Evolutionary conservation across 75 land plant species (phyloP).

Genomic region (Picea sitchensis): DNA sequence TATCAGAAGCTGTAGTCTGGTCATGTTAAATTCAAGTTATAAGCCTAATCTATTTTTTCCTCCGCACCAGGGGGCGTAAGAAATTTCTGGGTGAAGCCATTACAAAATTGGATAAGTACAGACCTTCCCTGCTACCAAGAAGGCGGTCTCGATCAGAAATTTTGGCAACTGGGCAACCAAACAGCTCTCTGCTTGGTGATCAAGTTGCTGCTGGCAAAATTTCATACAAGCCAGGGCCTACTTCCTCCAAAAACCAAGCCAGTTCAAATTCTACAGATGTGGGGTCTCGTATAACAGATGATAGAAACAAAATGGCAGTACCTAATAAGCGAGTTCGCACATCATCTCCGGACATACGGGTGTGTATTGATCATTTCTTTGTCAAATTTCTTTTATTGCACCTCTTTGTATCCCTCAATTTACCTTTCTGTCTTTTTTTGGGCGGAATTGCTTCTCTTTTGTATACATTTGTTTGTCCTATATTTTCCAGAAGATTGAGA

Average conservation of each 20-base stretch:
- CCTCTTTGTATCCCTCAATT: neutral
- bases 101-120: constrained; percentile 45
- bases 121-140: constrained; percentile 21
- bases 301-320: constrained; percentile 47
- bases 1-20: neutral
- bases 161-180: constrained; percentile 33
- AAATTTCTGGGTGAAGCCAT: constrained; percentile 47
- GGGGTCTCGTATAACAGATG: constrained; percentile 33
- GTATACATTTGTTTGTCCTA: neutral
- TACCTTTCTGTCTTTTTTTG: neutral
- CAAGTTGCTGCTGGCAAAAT: constrained; percentile 15
- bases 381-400: neutral
- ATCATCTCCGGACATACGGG: constrained; percentile 69
- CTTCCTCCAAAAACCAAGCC: constrained; percentile 22
- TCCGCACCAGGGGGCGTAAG: constrained; percentile 41
- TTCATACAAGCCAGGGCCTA: constrained; percentile 27
- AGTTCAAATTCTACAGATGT: constrained; percentile 24
- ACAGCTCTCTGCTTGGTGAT: constrained; percentile 6
- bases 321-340: constrained; percentile 73
- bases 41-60: neutral
- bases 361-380: constrained; percentile 23
- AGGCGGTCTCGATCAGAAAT: constrained; percentile 52
- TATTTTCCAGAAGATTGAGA: neutral
- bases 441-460: neutral
- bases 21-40: neutral